Base-by-base conservation (phyloP, 768 basidiomycete species). In the Phanerodontia chrysosporium region DNA sequence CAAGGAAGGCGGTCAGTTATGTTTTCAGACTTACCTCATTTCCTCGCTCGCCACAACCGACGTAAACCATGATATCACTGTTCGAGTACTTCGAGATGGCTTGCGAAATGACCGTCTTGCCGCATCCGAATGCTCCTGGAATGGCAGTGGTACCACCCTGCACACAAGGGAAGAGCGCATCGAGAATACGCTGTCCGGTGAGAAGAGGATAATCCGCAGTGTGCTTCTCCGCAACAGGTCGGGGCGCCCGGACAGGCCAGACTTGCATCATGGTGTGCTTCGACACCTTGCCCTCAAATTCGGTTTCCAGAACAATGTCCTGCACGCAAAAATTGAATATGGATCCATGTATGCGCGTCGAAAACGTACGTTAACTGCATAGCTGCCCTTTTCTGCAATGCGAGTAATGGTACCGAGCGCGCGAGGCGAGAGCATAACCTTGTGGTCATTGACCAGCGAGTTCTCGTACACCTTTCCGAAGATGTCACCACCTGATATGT, bases 11-110 rank as follows among this genome's bases (percentile, higher is more conserved):
- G 14, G 8, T 32, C 25, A 35, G n/a, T n/a, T n/a, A 53, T 8
- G 24, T 14, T 45, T 13, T 18, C 42, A 49, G 49, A 67, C 78
- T 51, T 58, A 87, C 91, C 82, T 97, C 94, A 69, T 98, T 98
- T 68, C 96, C 96, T 65, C 97, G 92, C 75, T 99, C 97, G 62
- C 96, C 97, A 71, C 97, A 98, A 25, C 97, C 97, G 66, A 99
- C 97, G 70, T 99, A 99, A 65, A 99, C 86, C 71, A 99, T 98
- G 67, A 98, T 98, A 73, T 98, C 96, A 65, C 95, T 97, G 79
- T 99, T 99, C 27, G 97, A 99, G 76, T 85, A 99, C 73, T 99
- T 99, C 59, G 96, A 98, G 64, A 98, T 78, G 21, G 96, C 96
- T 76, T 98, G 92, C 27, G 95, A 98, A 68, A 99, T 99, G 67